Evolutionary conservation across 2,329 filamentous ascomycete species (phyloP).

Genomic region (Cladosporium halotolerans): DNA sequence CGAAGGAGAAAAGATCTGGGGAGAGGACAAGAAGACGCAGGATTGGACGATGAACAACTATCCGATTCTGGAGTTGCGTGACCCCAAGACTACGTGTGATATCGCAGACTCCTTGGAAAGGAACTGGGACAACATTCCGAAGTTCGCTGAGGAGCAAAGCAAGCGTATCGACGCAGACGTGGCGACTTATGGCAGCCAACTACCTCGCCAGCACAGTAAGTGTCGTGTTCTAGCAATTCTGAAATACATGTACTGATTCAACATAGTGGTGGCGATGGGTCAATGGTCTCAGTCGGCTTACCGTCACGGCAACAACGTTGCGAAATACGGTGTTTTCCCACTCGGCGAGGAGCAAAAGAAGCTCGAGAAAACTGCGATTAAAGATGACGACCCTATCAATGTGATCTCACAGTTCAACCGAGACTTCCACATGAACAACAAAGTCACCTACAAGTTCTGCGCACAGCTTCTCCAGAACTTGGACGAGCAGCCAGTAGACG

Average conservation of each 20-base stretch:
- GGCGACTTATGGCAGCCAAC: conserved; percentile 22
- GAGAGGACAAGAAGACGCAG: conserved; percentile 30
- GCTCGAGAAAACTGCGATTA: conserved; percentile 23
- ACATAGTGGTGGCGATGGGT: conserved; percentile 30
- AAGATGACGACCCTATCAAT: conserved; percentile 27
- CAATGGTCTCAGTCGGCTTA: conserved; percentile 31
- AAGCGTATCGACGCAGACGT: conserved; percentile 27
- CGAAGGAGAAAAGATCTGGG: conserved; percentile 32
- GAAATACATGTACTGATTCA: neutral
- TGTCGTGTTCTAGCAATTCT: neutral
- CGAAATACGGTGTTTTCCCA: conserved; percentile 30
- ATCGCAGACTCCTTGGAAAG: conserved; percentile 30
- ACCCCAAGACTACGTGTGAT: conserved; percentile 28
- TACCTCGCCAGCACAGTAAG: conserved; percentile 29
- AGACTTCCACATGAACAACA: conserved; percentile 29
- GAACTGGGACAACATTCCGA: conserved; percentile 29
- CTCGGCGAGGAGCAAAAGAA: conserved; percentile 25
- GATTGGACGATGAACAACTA: conserved; percentile 32
- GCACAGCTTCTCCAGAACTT: conserved; percentile 30
- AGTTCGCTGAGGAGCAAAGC: conserved; percentile 27
- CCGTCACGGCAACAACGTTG: conserved; percentile 30
- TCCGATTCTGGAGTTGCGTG: conserved; percentile 27
- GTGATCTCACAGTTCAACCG: conserved; percentile 28
- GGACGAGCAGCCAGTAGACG: conserved; percentile 30
- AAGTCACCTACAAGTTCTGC: conserved; percentile 31